Evolutionary conservation across 208 protist species (phyloP).

Genomic region (Porcisia deanei): DNA sequence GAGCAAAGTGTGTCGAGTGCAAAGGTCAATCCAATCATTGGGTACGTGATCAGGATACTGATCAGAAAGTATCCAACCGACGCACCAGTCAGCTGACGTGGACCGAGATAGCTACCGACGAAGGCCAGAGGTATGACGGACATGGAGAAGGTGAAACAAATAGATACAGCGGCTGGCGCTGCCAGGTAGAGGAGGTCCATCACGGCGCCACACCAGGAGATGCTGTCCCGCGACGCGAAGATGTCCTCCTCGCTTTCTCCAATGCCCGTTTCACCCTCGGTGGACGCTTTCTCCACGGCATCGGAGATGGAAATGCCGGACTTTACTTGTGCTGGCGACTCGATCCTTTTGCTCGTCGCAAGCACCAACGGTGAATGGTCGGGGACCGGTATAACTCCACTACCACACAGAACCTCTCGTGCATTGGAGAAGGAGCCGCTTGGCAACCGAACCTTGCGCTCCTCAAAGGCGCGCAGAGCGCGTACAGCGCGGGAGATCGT

Average conservation of each 20-base stretch:
- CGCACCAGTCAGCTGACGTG: conserved; percentile 60
- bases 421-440: conserved; percentile 34
- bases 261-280: conserved; percentile 16
- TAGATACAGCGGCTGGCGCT: conserved; percentile 64
- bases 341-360: conserved; percentile 8
- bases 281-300: conserved; percentile 25
- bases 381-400: conserved; percentile 25
- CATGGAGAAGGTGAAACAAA: conserved; percentile 82
- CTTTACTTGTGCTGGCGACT: background rate
- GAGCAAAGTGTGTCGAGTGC: conserved; percentile 86
- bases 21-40: conserved; percentile 80
- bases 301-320: conserved; percentile 36
- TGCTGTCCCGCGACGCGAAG: conserved; percentile 33
- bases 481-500: conserved; percentile 47
- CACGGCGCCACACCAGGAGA: conserved; percentile 40
- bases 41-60: conserved; percentile 72
- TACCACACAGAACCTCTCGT: conserved; percentile 27
- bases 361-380: conserved; percentile 44
- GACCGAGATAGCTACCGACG: conserved; percentile 75
- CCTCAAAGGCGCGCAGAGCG: conserved; percentile 44
- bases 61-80: conserved; percentile 86
- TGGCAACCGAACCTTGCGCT: conserved; percentile 43
- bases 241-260: conserved; percentile 34
- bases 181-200: conserved; percentile 72
- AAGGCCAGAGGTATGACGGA: conserved; percentile 78